These are phyloP conservation scores for Cladophialophora carrionii DNA, from an alignment of 2,329 filamentous ascomycete species.

Conservation along the genomic window DNA sequence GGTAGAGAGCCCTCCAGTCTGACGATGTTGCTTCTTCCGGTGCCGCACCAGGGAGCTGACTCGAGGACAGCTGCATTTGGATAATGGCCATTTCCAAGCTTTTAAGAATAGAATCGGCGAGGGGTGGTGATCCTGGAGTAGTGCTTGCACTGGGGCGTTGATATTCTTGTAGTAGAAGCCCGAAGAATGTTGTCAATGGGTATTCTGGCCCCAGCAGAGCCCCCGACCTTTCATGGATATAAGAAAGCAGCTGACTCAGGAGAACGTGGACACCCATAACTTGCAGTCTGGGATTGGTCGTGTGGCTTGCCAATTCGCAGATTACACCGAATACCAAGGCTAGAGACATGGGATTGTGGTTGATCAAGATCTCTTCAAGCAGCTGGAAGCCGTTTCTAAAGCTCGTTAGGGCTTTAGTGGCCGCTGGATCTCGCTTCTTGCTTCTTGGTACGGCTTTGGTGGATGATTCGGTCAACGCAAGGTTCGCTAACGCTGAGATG, in stretches of 20 bases:
- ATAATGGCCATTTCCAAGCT: not conserved
- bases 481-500: conserved; percentile 9
- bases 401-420: conserved; percentile 10
- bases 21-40: not conserved
- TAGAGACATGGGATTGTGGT: conserved; percentile 22
- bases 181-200: not conserved
- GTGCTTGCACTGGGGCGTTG: not conserved
- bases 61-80: not conserved
- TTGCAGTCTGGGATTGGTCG: not conserved
- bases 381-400: conserved; percentile 19
- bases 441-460: not conserved
- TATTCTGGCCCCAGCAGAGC: not conserved
- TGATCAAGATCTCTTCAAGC: conserved; percentile 6
- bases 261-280: not conserved
- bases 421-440: not conserved
- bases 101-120: not conserved
- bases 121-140: not conserved
- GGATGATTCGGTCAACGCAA: not conserved
- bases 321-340: conserved; percentile 15
- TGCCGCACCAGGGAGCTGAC: not conserved
- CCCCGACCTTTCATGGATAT: conserved; percentile 14
- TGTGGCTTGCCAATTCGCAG: conserved; percentile 17
- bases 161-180: not conserved
- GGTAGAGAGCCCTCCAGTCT: conserved; percentile 25
- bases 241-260: conserved; percentile 3